Evolutionary conservation across 1,284 basidiomycete species (phyloP).

Genomic region (Cystobasidium pallidum): DNA sequence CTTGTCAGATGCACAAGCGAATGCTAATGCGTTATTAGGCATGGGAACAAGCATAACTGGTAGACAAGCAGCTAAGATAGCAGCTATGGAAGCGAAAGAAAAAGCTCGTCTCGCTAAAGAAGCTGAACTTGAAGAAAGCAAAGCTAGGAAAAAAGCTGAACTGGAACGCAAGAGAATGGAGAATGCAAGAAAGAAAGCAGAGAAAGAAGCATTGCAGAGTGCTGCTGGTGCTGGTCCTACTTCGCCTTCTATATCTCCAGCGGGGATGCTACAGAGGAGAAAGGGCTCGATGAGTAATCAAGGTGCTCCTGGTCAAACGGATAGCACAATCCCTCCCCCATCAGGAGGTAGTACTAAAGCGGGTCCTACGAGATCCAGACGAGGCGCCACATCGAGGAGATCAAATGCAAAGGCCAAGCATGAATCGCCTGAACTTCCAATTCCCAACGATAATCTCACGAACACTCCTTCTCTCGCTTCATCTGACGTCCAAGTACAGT

Average conservation of each 20-base stretch:
- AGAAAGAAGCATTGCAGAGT: slow-evolving; percentile 14
- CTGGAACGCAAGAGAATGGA: slow-evolving; percentile 18
- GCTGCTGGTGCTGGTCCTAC: no score
- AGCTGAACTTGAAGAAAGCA: slow-evolving; percentile 14
- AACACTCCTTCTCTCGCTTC: neutral
- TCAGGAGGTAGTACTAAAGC: neutral
- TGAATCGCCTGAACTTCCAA: neutral
- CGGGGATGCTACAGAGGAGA: neutral
- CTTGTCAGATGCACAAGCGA: neutral
- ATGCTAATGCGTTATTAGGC: slow-evolving; percentile 1
- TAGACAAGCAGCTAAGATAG: slow-evolving; percentile 29
- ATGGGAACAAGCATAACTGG: slow-evolving; percentile 6
- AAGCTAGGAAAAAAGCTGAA: slow-evolving; percentile 10
- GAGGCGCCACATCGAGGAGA: neutral
- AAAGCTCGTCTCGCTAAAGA: slow-evolving; percentile 6
- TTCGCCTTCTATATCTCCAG: neutral
- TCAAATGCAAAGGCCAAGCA: slow-evolving; percentile 3
- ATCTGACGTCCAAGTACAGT: neutral
- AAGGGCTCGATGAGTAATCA: neutral
- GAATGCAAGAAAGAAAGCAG: slow-evolving; percentile 17
- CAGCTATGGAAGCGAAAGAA: slow-evolving; percentile 35
- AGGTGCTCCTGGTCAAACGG: neutral
- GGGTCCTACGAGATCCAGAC: neutral
- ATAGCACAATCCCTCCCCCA: neutral
- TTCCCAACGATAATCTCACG: neutral